Base-by-base conservation (phyloP, 140 eudicot genomes). In the Senecio squalidus region DNA sequence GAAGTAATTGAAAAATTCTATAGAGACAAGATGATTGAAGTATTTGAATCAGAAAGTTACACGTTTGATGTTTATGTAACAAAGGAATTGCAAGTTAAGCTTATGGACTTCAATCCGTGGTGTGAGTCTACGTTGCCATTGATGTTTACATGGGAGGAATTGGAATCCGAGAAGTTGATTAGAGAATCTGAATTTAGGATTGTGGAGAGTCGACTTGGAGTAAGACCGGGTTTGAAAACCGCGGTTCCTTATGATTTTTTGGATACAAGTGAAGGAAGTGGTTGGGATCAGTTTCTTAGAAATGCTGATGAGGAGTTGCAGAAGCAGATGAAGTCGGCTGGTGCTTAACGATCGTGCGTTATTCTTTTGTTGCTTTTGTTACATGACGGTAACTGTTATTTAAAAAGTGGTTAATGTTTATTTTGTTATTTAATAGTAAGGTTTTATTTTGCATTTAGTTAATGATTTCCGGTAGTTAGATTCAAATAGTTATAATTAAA, bases 191-290 rank as follows among this genome's bases (percentile, higher is more conserved):
- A 91, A 44, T 81, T 91, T 1, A 74, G 89, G 68, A 71, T 84
- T 18, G 84, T 91, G 40, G 96, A 86, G 68, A 64, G 90, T 63
- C 80, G 75, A 9, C 76, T 85, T 68, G 87, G 91, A 1, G 89
- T 91, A 3, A 84, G 94, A 9, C 94, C 98, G 1, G 94, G 98
- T 65, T 67, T 86, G 75, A 91, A 91, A 52, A 86, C 94, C 29
- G 94, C 96, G 13, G 98, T 87, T 34, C 98, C 98, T 45, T 91
- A 69, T 62, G 98, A 91, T 79, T 91, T 84, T 69, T 67, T 91
- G 72, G 96, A 91, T 87, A 87, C 85, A 1, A 86, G 95, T 58
- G 46, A 72, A 10, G 98, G 98, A 50, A 91, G 98, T 69, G 96
- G 98, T 11, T 91, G 98, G 98, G 98, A 91, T 67, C 92, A 86